Conservation (phyloP, 148 eudicot genomes). For the Salicornia ramosissima region DNA sequence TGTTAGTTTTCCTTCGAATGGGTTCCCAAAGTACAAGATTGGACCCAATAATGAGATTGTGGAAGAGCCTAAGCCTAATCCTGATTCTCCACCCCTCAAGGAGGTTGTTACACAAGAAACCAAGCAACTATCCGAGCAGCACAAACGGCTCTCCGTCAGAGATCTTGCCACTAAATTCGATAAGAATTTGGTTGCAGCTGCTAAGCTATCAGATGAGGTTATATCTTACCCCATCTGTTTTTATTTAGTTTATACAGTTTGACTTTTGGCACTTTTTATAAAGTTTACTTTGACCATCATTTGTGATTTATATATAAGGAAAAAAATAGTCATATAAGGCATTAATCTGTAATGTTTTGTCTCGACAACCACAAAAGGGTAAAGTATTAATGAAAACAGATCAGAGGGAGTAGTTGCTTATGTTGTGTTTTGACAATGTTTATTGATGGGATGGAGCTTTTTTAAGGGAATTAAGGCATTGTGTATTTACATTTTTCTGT, state of each 20-base stretch:
- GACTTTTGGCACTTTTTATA: too few species aligned
- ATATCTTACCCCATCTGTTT: too few species aligned
- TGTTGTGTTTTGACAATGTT: background rate
- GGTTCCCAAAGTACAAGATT: slow-evolving; percentile 79
- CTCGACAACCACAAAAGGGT: too few species aligned
- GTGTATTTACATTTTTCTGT: background rate
- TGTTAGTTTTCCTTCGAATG: slow-evolving; percentile 70
- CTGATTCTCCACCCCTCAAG: slow-evolving; percentile 65
- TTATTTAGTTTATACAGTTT: too few species aligned
- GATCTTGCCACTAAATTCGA: slow-evolving; percentile 96
- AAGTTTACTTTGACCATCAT: too few species aligned
- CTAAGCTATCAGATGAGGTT: slow-evolving; percentile 86
- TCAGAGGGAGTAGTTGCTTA: too few species aligned
- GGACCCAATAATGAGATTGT: slow-evolving; percentile 86
- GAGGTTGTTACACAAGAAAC: slow-evolving; percentile 79
- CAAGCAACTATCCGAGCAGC: slow-evolving; percentile 70
- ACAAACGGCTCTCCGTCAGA: slow-evolving; percentile 84
- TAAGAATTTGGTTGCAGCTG: slow-evolving; percentile 86
- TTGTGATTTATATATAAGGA: too few species aligned
- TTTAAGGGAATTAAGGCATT: background rate
- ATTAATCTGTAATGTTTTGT: too few species aligned
- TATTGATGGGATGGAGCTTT: background rate
- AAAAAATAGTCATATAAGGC: too few species aligned
- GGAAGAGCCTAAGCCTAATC: slow-evolving; percentile 59
- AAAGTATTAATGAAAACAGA: too few species aligned